Evolutionary conservation across 1,284 basidiomycete species (phyloP), one percentile per base, ranked within the genome.

Genomic region (Flammula alnicola): DNA sequence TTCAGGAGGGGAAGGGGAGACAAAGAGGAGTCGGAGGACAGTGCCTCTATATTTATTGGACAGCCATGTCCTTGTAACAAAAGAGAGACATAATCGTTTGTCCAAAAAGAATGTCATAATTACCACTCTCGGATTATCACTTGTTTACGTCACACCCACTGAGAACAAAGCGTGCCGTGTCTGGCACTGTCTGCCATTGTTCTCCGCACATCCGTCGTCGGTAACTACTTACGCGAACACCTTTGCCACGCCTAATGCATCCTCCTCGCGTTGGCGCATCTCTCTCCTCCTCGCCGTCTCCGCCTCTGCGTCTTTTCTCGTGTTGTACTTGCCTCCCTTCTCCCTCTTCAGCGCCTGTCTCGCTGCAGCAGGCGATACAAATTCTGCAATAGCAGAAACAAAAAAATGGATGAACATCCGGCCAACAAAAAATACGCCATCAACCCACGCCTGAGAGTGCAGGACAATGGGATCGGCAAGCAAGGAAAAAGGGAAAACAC

Each of bases 341-440:
- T 83, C 83, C 56, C 84, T 79, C 65, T 85, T 86, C 45, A 83
- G 66, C 7, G 84, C 77, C 19, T 88, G 88, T 20, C 95, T 86
- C 17, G 91, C 80, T 4, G 91, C 86, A 11, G 93, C 82, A 6
- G 95, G 95, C 5, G 92, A 90, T 39, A 98, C 77, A 66, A 96
- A 98, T 77, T 96, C 95, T 93, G 64, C 26, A 59, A n/a, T n/a
- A n/a, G n/a, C n/a, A n/a, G n/a, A n/a, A n/a, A n/a, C n/a, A n/a
- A n/a, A n/a, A n/a, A n/a, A n/a, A n/a, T n/a, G n/a, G n/a, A n/a
- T n/a, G n/a, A 11, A 33, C 17, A 25, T 7, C 17, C 20, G 27
- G 30, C 26, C 33, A 46, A 29, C 16, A 22, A 27, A 9, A 37
- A 31, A 30, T 37, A 49, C 38, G 9, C 23, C 23, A 37, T 36